These are phyloP conservation scores for Thelephora terrestris DNA, from an alignment of 1,284 basidiomycete genomes.

Conservation along the genomic window DNA sequence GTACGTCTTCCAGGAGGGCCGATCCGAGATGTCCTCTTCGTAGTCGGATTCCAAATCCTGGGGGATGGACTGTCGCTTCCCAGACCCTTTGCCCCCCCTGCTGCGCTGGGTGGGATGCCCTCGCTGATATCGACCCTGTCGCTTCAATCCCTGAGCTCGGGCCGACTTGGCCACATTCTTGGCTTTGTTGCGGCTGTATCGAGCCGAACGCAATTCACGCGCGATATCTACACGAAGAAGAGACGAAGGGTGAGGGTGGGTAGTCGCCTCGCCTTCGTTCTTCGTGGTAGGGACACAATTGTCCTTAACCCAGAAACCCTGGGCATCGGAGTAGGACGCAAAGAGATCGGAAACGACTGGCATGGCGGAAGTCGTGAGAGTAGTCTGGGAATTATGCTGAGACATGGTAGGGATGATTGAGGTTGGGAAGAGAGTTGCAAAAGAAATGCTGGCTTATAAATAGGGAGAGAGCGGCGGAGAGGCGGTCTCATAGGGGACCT, in stretches of 20 bases:
- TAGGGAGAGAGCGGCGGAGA: not conserved
- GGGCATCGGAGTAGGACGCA: not conserved
- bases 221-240: too few relatives aligned
- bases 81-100: too few relatives aligned
- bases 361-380: not conserved
- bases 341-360: not conserved
- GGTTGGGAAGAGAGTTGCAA: not conserved
- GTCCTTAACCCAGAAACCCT: not conserved
- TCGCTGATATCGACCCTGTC: too few relatives aligned
- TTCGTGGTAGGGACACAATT: not conserved
- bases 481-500: not conserved
- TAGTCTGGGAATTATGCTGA: not conserved
- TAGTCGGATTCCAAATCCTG: too few relatives aligned
- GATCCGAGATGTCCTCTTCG: too few relatives aligned
- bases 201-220: too few relatives aligned
- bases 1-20: not conserved
- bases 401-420: not conserved
- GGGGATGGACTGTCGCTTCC: too few relatives aligned
- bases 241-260: too few relatives aligned
- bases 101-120: too few relatives aligned
- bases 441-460: not conserved
- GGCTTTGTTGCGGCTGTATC: too few relatives aligned
- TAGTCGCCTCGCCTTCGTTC: not conserved
- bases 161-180: too few relatives aligned
- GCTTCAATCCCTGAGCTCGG: too few relatives aligned